Conservation (phyloP, 192 early-diverging fungal genomes). For the Phlyctochytrium bullatum region DNA sequence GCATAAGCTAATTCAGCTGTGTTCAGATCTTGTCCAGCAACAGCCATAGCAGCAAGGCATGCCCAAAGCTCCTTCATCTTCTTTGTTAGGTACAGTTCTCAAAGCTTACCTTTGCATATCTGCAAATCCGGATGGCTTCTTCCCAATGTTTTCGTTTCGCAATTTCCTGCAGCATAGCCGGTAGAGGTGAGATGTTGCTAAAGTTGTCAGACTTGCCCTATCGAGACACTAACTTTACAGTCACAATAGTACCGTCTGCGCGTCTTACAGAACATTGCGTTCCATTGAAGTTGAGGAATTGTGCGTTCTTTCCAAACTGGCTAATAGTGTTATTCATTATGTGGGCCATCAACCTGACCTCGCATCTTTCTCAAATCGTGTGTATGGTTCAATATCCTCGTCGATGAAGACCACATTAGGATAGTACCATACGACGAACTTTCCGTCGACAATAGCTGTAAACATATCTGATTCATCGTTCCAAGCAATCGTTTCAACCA, state of each 20-base stretch:
- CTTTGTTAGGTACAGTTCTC: not conserved
- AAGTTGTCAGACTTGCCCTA: conserved; percentile 5
- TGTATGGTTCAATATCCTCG: conserved; percentile 53
- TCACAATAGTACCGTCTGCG: conserved; percentile 52
- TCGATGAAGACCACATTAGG: conserved; percentile 62
- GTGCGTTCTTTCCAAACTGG: conserved; percentile 52
- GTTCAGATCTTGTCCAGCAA: conserved; percentile 55
- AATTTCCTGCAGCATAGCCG: conserved; percentile 53
- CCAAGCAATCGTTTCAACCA: conserved; percentile 59
- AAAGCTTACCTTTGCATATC: conserved; percentile 46
- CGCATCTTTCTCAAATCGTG: conserved; percentile 51
- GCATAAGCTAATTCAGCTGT: conserved; percentile 65
- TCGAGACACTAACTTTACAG: conserved; percentile 29
- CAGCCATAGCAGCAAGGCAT: conserved; percentile 56
- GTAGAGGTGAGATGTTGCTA: conserved; percentile 50
- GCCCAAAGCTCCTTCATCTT: conserved; percentile 59
- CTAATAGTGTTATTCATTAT: conserved; percentile 11
- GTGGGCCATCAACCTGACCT: conserved; percentile 14
- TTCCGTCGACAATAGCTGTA: conserved; percentile 49
- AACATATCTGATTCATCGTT: conserved; percentile 55
- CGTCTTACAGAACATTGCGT: conserved; percentile 53
- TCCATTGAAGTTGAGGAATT: conserved; percentile 46
- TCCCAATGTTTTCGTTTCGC: conserved; percentile 60
- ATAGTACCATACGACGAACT: conserved; percentile 59
- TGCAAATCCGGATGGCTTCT: conserved; percentile 54